phyloP scores from a whole-genome alignment of 768 basidiomycete species.

The Lactarius sanguifluus region DNA sequence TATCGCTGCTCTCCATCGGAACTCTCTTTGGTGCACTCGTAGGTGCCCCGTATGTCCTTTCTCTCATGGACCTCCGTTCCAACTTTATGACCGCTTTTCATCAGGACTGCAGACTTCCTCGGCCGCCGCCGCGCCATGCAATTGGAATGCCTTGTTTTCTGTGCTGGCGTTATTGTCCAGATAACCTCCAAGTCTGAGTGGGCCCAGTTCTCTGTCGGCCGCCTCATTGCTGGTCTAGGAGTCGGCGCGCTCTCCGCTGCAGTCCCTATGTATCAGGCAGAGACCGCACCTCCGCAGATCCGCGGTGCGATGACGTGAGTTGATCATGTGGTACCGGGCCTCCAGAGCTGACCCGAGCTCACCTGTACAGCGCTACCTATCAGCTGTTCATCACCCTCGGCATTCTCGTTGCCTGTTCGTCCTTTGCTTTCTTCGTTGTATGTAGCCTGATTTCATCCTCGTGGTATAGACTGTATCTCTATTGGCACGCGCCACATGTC shows the following conservation, averaged over 20 bases:
- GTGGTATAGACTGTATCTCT: slow-evolving; percentile 54
- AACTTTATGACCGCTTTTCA: not conserved
- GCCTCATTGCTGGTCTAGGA: slow-evolving; percentile 63
- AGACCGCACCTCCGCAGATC: slow-evolving; percentile 69
- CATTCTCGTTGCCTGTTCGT: slow-evolving; percentile 62
- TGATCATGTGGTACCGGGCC: not conserved
- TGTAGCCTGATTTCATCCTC: not conserved
- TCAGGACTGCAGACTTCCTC: slow-evolving; percentile 60
- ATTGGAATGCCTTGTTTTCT: slow-evolving; percentile 55
- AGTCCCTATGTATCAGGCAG: slow-evolving; percentile 58
- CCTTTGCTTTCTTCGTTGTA: not conserved
- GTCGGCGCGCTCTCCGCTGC: slow-evolving; percentile 68
- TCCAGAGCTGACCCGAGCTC: slow-evolving; percentile 32
- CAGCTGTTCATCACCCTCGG: slow-evolving; percentile 71
- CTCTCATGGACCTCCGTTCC: slow-evolving; percentile 3
- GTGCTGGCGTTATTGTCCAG: slow-evolving; percentile 62
- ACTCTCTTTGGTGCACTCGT: slow-evolving; percentile 61
- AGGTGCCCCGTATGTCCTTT: slow-evolving; percentile 55
- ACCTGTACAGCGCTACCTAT: slow-evolving; percentile 43
- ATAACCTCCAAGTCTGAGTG: slow-evolving; percentile 50
- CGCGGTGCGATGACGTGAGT: slow-evolving; percentile 58
- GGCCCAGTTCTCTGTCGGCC: slow-evolving; percentile 68
- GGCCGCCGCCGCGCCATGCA: slow-evolving; percentile 70
- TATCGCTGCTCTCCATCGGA: slow-evolving; percentile 68
- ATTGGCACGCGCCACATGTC: slow-evolving; percentile 57